Base-by-base conservation (phyloP, 805 yeast genomes). In the Nakazawaea anatomiae region DNA sequence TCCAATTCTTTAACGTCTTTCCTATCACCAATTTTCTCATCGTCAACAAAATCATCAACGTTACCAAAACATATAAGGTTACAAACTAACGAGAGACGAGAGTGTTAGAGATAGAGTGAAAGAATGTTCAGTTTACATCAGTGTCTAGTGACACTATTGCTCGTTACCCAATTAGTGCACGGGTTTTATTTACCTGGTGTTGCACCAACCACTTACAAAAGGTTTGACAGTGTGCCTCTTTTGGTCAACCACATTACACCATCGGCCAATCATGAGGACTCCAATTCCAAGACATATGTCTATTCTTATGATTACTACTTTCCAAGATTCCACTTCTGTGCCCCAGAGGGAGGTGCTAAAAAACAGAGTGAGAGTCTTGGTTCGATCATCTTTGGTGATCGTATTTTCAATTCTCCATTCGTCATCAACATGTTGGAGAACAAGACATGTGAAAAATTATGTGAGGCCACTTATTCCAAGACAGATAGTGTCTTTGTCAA, bases 151-250 rank as follows among this genome's bases (percentile, higher is more conserved):
- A 28, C 44, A 14, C 42, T 54, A 46, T 39, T 55, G 36, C 49
- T 55, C 32, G 50, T 55, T 36, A 49, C 54, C 30, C 43, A 55
- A 18, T 45, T 56, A 14, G 65, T 68, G 18, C 50, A 56, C 47
- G 96, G 85, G 18, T 92, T 94, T 69, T 92, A 94, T 64, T 73
- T 94, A 51, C 98, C 98, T 0, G 98, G 98, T 7, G 94, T 90
- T 28, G 96, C 98, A 0, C 98, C 99, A 18, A 87, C 95, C 1
- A 85, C 92, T 47, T 94, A 92, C 63, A 72, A 76, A 44, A 74
- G 79, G 53, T 89, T 84, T 47, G 95, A 91, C 49, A 58, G 62
- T 3, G 83, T 94, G 46, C 89, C 92, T 12, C 71, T 94, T 50
- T 71, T 86, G 46, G 99, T 94, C 34, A 94, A 94, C 64, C 95